A percentile compares a stretch with the other conserved stretches of the same genome.
Conservation (phyloP, 805 yeast genomes). For the Wickerhamiella sergipiensis region DNA sequence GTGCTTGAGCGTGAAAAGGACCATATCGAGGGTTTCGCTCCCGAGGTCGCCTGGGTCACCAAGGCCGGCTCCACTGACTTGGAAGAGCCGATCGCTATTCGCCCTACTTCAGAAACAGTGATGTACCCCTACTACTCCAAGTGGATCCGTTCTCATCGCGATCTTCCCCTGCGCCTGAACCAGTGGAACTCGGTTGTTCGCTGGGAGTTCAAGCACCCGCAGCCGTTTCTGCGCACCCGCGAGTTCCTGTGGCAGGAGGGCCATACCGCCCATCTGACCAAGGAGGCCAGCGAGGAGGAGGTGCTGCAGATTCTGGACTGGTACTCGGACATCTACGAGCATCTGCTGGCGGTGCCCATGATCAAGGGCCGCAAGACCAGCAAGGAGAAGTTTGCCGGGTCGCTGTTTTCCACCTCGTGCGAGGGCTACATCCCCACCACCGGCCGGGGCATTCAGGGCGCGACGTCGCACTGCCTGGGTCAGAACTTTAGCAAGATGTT, state of each 20-base stretch:
- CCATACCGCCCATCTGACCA: constrained; percentile 89
- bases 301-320: constrained; percentile 75
- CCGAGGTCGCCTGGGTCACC: constrained; percentile 99
- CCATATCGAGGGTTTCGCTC: constrained; percentile 98
- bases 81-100: constrained; percentile 96
- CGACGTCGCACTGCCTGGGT: constrained; percentile 94
- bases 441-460: constrained; percentile 99
- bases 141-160: constrained; percentile 98
- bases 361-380: constrained; percentile 90
- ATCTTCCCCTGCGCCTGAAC: constrained; percentile 86
- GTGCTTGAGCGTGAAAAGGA: constrained; percentile 97
- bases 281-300: constrained; percentile 68
- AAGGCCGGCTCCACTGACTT: constrained; percentile 86
- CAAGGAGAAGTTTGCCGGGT: constrained; percentile 98
- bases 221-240: constrained; percentile 96
- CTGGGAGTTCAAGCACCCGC: constrained; percentile 99
- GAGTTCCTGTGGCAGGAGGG: constrained; percentile 99
- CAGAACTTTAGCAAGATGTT: constrained; percentile 98
- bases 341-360: constrained; percentile 93
- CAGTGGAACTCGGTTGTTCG: constrained; percentile 99
- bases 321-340: constrained; percentile 76
- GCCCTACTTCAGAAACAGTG: constrained; percentile 99
- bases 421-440: constrained; percentile 97
- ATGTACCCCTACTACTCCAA: constrained; percentile 99
- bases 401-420: constrained; percentile 84